phyloP scores from a whole-genome alignment of 768 basidiomycete genomes.

The Kwoniella mangroviensis region DNA sequence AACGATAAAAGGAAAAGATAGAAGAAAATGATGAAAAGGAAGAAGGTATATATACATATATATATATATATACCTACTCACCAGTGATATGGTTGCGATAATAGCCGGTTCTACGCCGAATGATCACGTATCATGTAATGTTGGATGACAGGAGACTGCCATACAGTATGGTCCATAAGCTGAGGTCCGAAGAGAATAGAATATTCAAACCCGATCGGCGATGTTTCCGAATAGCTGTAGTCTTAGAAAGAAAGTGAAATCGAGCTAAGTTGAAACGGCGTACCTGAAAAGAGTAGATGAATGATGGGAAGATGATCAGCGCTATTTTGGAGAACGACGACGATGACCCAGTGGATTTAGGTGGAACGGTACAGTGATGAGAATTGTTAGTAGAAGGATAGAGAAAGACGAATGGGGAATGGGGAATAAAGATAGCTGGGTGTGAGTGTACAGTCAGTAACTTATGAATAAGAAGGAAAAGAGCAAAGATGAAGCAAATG shows the following conservation, averaged over 20 bases:
- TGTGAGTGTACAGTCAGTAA: too few relatives aligned
- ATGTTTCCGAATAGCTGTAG: neutral
- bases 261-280: constrained; percentile 4
- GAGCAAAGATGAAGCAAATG: neutral
- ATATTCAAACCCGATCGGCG: constrained; percentile 7
- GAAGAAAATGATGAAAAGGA: neutral
- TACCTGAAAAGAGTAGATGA: constrained; percentile 8
- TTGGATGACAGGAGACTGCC: neutral
- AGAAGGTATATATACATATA: constrained; percentile 5
- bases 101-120: constrained; percentile 8
- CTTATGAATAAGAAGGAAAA: neutral
- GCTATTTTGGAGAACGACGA: neutral
- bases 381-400: neutral
- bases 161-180: neutral
- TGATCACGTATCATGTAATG: neutral
- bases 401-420: too few relatives aligned
- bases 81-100: neutral
- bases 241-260: neutral
- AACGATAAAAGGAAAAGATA: neutral
- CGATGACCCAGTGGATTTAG: too few relatives aligned
- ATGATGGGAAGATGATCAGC: neutral
- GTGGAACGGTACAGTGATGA: neutral
- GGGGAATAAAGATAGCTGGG: neutral
- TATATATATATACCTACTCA: neutral
- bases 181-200: constrained; percentile 1